Evolutionary conservation across 208 protist genomes (phyloP).

Genomic region (Trypanosoma congolense): DNA sequence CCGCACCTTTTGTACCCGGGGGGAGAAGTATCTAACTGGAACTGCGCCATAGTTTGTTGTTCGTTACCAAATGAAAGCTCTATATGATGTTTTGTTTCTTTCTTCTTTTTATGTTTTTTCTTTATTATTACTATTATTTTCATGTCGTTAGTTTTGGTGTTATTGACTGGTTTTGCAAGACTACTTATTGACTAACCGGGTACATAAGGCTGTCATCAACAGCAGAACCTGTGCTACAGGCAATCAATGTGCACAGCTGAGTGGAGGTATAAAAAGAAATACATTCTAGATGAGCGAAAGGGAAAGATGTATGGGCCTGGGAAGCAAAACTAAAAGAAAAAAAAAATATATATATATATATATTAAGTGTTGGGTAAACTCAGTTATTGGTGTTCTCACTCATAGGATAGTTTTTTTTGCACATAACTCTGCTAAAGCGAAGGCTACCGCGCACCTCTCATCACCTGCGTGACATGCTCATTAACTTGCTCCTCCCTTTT

Average conservation of each 20-base stretch:
- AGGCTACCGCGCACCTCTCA: no score
- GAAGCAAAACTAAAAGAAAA: neutral
- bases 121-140: slow-evolving; percentile 14
- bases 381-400: neutral
- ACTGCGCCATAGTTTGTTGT: slow-evolving; percentile 3
- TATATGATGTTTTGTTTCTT: slow-evolving; percentile 7
- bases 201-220: neutral
- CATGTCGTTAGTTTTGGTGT: slow-evolving; percentile 5
- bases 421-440: no score
- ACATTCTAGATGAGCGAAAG: neutral
- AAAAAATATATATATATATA: neutral
- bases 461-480: no score
- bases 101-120: slow-evolving; percentile 8
- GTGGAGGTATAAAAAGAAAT: slow-evolving; percentile 2
- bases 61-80: slow-evolving; percentile 3
- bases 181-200: slow-evolving; percentile 1
- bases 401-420: no score
- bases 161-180: slow-evolving; percentile 2
- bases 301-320: neutral
- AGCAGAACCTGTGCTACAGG: neutral
- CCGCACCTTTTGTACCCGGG: slow-evolving; percentile 61
- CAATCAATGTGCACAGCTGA: neutral
- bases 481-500: no score
- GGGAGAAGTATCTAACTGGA: slow-evolving; percentile 11
- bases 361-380: neutral